Evolutionary conservation across 495 filamentous ascomycete genomes (phyloP), one percentile per base, ranked within the genome.

Genomic region (Alectoria sarmentosa): DNA sequence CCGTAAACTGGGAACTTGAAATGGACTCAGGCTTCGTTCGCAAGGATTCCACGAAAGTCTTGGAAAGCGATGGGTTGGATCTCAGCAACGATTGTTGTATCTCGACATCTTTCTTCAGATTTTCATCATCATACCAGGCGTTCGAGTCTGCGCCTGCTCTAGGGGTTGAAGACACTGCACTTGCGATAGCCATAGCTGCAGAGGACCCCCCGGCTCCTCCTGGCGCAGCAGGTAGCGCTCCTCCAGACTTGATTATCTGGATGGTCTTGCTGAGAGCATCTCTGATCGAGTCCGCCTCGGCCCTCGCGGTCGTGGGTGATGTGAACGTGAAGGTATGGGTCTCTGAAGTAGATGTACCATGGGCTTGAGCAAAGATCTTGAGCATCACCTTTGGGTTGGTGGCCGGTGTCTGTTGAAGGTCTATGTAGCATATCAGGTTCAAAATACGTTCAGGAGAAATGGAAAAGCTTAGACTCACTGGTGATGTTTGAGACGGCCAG

Each of bases 341-440:
- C 48, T 89, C 84, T 4, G 87, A 75, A 9, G 84, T 78, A 30
- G 77, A 70, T 23, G 78, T 79, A 49, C 80, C 78, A 36, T 83
- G 77, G 55, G 84, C 76, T 67, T 89, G 86, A 60, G 84, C 86
- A 68, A 95, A 87, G 59, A 98, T 83, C 74, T 91, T 94, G 49
- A 96, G 82, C 82, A 96, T 94, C 56, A 95, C 91, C 77, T 96
- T 98, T 17, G 90, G 76, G 23, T 80, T 84, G 11, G 78, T 86
- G 54, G 87, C 89, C 0, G 92, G 91, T 1, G 94, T 97, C 74
- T 96, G 92, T 71, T 98, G 92, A 46, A 98, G 82, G 78, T 98
- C 86, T 89, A 63, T 21, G 65, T 41, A 26, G n/a, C 21, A 34
- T 28, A 37, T 69, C 30, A 65, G 64, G 39, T 61, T 23, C 39